Evolutionary conservation across 2,329 filamentous ascomycete species (phyloP).

Genomic region (Coniella lustricola): DNA sequence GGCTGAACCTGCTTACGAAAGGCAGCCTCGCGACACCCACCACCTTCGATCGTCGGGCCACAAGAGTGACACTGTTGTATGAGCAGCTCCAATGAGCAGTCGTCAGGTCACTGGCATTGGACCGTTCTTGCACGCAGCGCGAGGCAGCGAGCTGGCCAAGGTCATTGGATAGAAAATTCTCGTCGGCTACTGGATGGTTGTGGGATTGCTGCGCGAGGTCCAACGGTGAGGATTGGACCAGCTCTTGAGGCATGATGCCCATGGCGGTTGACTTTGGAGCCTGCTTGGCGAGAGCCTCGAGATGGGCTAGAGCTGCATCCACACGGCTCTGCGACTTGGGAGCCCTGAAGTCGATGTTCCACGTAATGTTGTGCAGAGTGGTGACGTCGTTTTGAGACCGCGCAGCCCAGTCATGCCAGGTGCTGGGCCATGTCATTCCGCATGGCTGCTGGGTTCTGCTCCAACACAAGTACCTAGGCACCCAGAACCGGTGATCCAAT

Average conservation of each 20-base stretch:
- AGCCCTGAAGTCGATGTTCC: slow-evolving; percentile 30
- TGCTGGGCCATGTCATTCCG: too few species aligned
- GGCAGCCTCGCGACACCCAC: slow-evolving; percentile 39
- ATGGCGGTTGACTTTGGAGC: slow-evolving; percentile 20
- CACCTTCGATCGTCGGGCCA: slow-evolving; percentile 37
- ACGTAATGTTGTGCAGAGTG: slow-evolving; percentile 22
- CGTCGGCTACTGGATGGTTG: too few species aligned
- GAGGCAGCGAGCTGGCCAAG: slow-evolving; percentile 34
- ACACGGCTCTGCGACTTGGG: slow-evolving; percentile 22
- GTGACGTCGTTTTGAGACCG: slow-evolving; percentile 11
- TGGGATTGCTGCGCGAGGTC: slow-evolving; percentile 1
- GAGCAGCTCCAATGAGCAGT: slow-evolving; percentile 32
- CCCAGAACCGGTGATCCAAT: too few species aligned
- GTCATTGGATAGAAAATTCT: slow-evolving; percentile 27
- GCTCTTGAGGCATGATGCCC: slow-evolving; percentile 46
- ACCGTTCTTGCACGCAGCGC: slow-evolving; percentile 37
- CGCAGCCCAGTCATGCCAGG: not conserved
- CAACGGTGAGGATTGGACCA: slow-evolving; percentile 2
- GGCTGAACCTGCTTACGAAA: slow-evolving; percentile 35
- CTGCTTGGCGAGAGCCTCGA: slow-evolving; percentile 14
- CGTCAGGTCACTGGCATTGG: slow-evolving; percentile 40
- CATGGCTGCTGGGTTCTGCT: too few species aligned
- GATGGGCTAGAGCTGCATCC: slow-evolving; percentile 21
- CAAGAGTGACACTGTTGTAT: slow-evolving; percentile 44
- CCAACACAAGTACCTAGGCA: too few species aligned